Evolutionary conservation across 2,329 filamentous ascomycete species (phyloP).

Genomic region (Claviceps sorghi): DNA sequence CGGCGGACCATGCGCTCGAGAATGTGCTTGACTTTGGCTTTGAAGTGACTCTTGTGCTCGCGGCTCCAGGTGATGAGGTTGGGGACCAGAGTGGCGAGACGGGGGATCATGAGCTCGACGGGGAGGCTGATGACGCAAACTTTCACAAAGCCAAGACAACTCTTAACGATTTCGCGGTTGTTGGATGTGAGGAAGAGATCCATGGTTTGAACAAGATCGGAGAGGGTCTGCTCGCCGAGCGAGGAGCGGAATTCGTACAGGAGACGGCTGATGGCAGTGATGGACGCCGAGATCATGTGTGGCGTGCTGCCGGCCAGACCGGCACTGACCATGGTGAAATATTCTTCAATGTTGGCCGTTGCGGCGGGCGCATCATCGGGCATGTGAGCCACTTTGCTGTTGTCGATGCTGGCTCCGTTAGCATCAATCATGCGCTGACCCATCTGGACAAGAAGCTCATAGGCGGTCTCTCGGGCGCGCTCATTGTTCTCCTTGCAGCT

Average conservation of each 20-base stretch:
- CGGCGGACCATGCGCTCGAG: conserved; percentile 85
- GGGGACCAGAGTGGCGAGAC: conserved; percentile 64
- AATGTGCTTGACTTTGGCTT: conserved; percentile 95
- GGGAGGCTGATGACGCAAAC: conserved; percentile 82
- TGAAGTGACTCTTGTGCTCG: conserved; percentile 95
- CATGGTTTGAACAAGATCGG: conserved; percentile 84
- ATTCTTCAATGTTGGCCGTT: conserved; percentile 77
- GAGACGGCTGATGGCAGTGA: conserved; percentile 85
- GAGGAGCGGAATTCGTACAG: conserved; percentile 75
- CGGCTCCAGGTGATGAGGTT: conserved; percentile 94
- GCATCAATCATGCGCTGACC: conserved; percentile 59
- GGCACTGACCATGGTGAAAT: conserved; percentile 95
- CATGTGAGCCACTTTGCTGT: conserved; percentile 80
- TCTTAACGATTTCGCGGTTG: conserved; percentile 92
- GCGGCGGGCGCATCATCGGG: conserved; percentile 62
- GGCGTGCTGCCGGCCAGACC: conserved; percentile 84
- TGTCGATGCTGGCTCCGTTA: conserved; percentile 61
- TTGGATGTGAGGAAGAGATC: conserved; percentile 92
- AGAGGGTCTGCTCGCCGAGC: conserved; percentile 54
- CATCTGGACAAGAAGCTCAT: conserved; percentile 79
- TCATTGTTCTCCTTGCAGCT: conserved; percentile 97
- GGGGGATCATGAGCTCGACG: conserved; percentile 60
- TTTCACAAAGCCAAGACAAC: conserved; percentile 91
- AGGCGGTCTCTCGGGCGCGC: conserved; percentile 76
- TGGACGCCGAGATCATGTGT: conserved; percentile 95